A percentile compares a stretch with the other conserved stretches of the same genome.
phyloP scores from a whole-genome alignment of 306 rosid species.

The Macrotyloma uniflorum region DNA sequence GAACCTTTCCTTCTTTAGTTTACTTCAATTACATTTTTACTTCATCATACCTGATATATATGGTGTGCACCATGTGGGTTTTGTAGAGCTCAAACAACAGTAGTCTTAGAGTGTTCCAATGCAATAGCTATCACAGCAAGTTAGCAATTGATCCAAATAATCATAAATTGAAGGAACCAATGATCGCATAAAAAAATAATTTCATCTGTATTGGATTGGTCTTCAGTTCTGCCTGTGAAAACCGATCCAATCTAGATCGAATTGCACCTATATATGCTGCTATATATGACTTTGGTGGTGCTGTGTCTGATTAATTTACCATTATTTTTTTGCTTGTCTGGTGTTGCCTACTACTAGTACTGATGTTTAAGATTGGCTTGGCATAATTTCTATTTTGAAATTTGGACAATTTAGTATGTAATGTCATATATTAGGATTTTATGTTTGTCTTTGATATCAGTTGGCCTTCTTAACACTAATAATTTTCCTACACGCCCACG shows the following conservation, averaged over 20 bases:
- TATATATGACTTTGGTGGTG: background rate
- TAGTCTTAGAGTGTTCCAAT: background rate
- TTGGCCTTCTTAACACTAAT: too few relatives aligned
- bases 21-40: constrained; percentile 1
- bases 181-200: background rate
- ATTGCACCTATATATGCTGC: background rate
- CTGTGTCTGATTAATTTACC: background rate
- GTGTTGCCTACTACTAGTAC: background rate
- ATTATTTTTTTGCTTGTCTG: background rate
- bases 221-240: background rate
- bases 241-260: background rate
- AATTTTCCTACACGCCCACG: too few relatives aligned
- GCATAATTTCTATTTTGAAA: background rate
- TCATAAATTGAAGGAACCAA: background rate
- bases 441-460: too few relatives aligned
- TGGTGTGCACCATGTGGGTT: background rate
- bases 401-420: background rate
- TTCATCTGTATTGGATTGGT: background rate
- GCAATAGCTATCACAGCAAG: background rate
- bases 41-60: background rate
- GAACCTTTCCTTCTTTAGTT: constrained; percentile 5
- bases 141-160: background rate
- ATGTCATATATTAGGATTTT: background rate
- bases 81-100: background rate
- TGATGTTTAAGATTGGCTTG: background rate